Evolutionary conservation across 1,284 basidiomycete species (phyloP), one percentile per base, ranked within the genome.

Genomic region (Pseudozyma thailandica): DNA sequence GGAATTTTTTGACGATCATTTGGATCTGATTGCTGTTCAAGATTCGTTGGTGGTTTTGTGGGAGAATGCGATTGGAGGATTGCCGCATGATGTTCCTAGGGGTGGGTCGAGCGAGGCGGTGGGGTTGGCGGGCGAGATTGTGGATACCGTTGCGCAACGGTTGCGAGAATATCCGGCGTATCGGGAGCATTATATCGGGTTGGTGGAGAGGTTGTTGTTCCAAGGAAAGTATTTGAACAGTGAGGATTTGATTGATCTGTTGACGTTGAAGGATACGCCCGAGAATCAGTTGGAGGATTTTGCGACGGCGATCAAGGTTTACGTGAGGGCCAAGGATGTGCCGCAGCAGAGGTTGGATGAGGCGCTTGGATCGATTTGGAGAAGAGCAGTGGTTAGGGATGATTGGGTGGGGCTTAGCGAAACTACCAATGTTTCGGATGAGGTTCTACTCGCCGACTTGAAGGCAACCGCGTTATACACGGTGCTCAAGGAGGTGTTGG

Each of bases 301-400:
- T 23, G 84, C 83, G 1, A 77, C 83, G 1, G 86, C 86, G 2
- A 75, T 87, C 37, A 85, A 86, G 56, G 78, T 86, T 5, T 77
- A 85, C 9, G 74, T 84, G 0, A 75, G 83, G n/a, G 84, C 85
- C 15, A 78, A 75, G 41, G 84, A 85, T 27, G 59, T 83, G 57
- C 39, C 55, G 0, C 38, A 38, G 5, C 33, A 50, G n/a, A 25
- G 94, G 48, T 27, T 55, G 9, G 27, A 45, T 2, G 51, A 50
- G 0, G 18, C 48, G 2, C 87, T 92, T 76, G 85, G 88, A 39
- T 88, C 88, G 28, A 86, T 92, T 18, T 97, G 94, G 94, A 87
- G 93, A 35, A 86, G 94, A 27, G 88, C 94, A 44, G 94, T 92
- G 78, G 86, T 91, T 41, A 89, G 91, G 52, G 93, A 97, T 81